phyloP scores from a whole-genome alignment of 1,284 basidiomycete species.

The Coniferiporia sulphurascens region DNA sequence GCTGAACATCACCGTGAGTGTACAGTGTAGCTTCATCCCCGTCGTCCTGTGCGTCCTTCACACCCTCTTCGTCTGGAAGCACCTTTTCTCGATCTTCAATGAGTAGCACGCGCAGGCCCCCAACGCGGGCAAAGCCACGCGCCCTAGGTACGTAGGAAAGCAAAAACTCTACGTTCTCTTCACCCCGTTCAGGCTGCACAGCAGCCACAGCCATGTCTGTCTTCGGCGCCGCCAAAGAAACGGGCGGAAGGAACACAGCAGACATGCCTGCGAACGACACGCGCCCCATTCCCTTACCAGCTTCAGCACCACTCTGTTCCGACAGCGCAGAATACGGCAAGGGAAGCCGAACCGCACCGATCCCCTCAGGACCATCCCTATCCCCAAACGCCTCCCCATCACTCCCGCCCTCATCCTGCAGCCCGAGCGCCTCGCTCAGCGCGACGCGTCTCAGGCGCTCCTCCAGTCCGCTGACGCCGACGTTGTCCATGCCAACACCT shows the following conservation, averaged over 20 bases:
- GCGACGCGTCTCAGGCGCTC: constrained; percentile 14
- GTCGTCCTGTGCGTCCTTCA: neutral
- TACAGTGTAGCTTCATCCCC: constrained; percentile 22
- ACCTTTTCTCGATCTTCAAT: constrained; percentile 37
- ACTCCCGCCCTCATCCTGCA: neutral
- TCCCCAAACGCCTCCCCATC: constrained; percentile 8
- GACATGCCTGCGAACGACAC: constrained; percentile 53
- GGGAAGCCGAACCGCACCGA: neutral
- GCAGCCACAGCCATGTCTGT: neutral
- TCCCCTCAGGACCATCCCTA: neutral
- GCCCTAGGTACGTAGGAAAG: constrained; percentile 6
- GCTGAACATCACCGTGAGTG: constrained; percentile 19
- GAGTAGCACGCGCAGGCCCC: constrained; percentile 23
- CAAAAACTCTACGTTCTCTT: constrained; percentile 11
- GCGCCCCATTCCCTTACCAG: constrained; percentile 13
- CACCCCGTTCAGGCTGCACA: constrained; percentile 20
- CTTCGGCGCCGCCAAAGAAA: constrained; percentile 22
- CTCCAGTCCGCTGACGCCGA: constrained; percentile 7
- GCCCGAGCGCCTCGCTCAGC: constrained; percentile 12
- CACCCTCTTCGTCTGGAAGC: neutral
- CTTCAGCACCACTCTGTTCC: neutral
- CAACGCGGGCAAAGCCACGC: constrained; percentile 16
- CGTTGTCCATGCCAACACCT: neutral
- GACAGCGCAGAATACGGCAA: constrained; percentile 6
- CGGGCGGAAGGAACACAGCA: constrained; percentile 37